Conservation (phyloP, 2,329 filamentous ascomycete species). For the Botrytis porri region DNA sequence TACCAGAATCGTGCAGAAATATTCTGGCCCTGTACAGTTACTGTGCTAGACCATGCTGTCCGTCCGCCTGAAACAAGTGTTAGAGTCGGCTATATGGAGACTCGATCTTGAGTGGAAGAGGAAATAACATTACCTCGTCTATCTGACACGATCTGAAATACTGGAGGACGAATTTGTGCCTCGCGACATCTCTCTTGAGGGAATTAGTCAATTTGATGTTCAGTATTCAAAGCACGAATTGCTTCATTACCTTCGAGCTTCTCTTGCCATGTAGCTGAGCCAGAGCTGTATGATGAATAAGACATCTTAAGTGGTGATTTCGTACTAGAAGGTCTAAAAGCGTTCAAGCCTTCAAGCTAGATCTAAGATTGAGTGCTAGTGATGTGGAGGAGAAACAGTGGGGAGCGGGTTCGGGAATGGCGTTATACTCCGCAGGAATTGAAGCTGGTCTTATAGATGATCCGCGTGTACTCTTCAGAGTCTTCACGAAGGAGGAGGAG, state of each 20-base stretch:
- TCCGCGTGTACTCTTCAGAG: constrained; percentile 18
- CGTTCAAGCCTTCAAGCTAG: constrained; percentile 20
- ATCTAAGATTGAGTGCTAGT: constrained; percentile 26
- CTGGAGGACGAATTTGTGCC: constrained; percentile 51
- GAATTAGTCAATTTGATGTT: constrained; percentile 28
- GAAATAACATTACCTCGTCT: constrained; percentile 58
- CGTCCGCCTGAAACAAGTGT: constrained; percentile 62
- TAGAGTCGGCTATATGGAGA: constrained; percentile 20
- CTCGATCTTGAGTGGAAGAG: not conserved
- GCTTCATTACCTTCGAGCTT: constrained; percentile 40
- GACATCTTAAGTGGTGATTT: constrained; percentile 31
- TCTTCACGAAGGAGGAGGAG: constrained; percentile 20
- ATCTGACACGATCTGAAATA: constrained; percentile 72
- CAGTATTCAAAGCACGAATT: constrained; percentile 19
- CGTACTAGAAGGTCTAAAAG: constrained; percentile 19
- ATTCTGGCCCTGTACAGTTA: constrained; percentile 64
- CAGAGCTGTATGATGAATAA: constrained; percentile 33
- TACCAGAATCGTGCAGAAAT: constrained; percentile 85
- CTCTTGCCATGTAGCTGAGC: constrained; percentile 39
- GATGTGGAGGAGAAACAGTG: constrained; percentile 33
- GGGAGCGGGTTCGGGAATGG: constrained; percentile 32
- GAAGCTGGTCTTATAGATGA: constrained; percentile 37
- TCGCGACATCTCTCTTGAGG: constrained; percentile 55
- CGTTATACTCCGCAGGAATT: constrained; percentile 38
- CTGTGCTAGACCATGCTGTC: constrained; percentile 84